Evolutionary conservation across 768 basidiomycete genomes (phyloP).

Genomic region (Xerocomellus intermedius): DNA sequence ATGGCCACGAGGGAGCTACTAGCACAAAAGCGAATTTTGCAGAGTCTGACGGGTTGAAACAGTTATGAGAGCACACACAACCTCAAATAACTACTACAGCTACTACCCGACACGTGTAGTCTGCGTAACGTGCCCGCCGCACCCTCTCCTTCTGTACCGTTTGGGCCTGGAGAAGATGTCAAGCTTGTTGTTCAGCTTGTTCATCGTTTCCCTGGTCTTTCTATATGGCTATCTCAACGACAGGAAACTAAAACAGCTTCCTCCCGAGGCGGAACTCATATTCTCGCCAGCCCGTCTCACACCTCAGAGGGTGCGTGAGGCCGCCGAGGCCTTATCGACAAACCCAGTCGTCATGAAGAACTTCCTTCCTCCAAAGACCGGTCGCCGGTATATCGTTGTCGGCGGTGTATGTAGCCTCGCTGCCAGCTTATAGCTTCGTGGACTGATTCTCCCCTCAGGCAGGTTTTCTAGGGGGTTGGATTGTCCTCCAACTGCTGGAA

Average conservation of each 20-base stretch:
- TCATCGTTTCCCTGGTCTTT: slow-evolving; percentile 4
- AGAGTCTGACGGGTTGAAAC: too few species aligned
- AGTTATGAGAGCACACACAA: too few species aligned
- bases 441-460: slow-evolving; percentile 39
- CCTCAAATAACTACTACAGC: too few species aligned
- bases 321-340: slow-evolving; percentile 38
- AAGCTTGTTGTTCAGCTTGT: slow-evolving; percentile 4
- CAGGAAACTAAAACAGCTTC: slow-evolving; percentile 47
- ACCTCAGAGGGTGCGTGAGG: slow-evolving; percentile 39
- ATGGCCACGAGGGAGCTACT: too few species aligned
- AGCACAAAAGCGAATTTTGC: too few species aligned
- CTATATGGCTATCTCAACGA: slow-evolving; percentile 56
- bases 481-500: slow-evolving; percentile 62
- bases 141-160: background rate
- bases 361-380: slow-evolving; percentile 65
- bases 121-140: background rate
- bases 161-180: slow-evolving; percentile 19
- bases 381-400: slow-evolving; percentile 71
- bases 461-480: slow-evolving; percentile 79
- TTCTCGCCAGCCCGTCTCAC: slow-evolving; percentile 56
- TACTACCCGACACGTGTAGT: background rate
- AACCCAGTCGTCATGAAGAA: slow-evolving; percentile 37
- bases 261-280: slow-evolving; percentile 40
- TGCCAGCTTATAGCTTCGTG: background rate
- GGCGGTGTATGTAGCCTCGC: slow-evolving; percentile 56